Conservation (phyloP, 129 eudicot species). For the Sambucus nigra region DNA sequence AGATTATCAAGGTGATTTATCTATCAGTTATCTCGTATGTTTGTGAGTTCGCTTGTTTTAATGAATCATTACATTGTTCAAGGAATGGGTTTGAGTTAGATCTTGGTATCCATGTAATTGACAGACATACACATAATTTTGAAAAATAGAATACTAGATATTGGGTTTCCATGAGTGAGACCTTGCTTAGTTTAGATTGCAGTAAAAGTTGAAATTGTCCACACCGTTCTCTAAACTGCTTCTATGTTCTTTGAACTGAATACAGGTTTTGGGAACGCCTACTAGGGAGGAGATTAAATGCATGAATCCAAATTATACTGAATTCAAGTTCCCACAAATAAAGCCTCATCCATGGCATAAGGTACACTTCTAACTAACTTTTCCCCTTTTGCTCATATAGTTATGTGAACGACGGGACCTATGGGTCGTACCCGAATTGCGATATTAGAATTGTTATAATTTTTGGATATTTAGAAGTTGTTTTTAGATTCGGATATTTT, state of each 20-base stretch:
- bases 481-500: no score
- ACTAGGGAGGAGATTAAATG: constrained; percentile 99
- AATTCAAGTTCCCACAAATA: constrained; percentile 96
- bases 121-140: background rate
- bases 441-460: no score
- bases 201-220: constrained; percentile 2
- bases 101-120: background rate
- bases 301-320: constrained; percentile 98
- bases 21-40: background rate
- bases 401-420: no score
- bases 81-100: background rate
- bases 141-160: background rate
- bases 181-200: background rate
- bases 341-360: constrained; percentile 99
- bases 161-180: background rate
- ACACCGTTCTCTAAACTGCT: no score
- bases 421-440: no score
- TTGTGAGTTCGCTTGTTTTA: background rate
- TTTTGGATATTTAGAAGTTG: no score
- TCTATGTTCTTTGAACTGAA: no score
- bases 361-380: constrained; percentile 30
- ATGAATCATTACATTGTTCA: background rate
- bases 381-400: background rate
- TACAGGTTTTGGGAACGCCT: constrained; percentile 98
- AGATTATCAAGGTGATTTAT: constrained; percentile 77